Percentiles rank a stretch among this genome's conserved stretches.
phyloP scores from a whole-genome alignment of 2,329 filamentous ascomycete genomes.

The Trichoderma simmonsii region DNA sequence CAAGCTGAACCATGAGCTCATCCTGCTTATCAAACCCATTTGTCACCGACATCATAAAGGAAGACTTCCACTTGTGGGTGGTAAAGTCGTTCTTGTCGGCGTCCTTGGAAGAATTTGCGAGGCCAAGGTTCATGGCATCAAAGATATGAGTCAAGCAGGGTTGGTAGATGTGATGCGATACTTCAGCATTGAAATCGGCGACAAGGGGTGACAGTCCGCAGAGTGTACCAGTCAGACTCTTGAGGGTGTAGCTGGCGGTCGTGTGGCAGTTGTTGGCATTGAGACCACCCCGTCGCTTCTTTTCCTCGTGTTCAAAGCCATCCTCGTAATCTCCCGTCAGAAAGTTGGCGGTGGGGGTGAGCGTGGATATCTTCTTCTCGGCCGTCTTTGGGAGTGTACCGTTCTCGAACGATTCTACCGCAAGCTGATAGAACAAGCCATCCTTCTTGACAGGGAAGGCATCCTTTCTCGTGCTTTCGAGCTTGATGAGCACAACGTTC shows the following conservation, averaged over 20 bases:
- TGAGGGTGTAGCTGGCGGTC: constrained; percentile 42
- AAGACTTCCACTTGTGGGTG: constrained; percentile 30
- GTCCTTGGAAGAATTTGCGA: constrained; percentile 20
- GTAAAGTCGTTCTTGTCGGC: constrained; percentile 23
- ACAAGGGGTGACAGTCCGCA: constrained; percentile 42
- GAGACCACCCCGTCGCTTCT: constrained; percentile 35
- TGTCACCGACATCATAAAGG: constrained; percentile 33
- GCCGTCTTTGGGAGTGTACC: constrained; percentile 34
- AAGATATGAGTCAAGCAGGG: constrained; percentile 41
- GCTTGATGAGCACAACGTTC: constrained; percentile 40
- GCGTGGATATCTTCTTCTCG: constrained; percentile 25
- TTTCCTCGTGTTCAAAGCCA: constrained; percentile 28
- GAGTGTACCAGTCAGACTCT: constrained; percentile 40
- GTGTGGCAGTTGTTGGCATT: constrained; percentile 40
- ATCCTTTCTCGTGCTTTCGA: constrained; percentile 44
- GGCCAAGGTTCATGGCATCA: constrained; percentile 29
- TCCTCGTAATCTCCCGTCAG: constrained; percentile 35
- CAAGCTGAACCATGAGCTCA: constrained; percentile 29
- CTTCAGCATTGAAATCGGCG: constrained; percentile 42
- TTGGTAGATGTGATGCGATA: constrained; percentile 42
- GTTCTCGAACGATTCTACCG: constrained; percentile 32
- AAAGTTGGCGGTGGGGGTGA: constrained; percentile 33
- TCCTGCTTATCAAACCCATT: constrained; percentile 32
- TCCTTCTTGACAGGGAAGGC: constrained; percentile 43
- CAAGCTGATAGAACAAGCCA: constrained; percentile 36